A percentile compares a stretch with the other conserved stretches of the same genome.
phyloP scores from a whole-genome alignment of 495 filamentous ascomycete genomes.

The Neurospora pannonica region DNA sequence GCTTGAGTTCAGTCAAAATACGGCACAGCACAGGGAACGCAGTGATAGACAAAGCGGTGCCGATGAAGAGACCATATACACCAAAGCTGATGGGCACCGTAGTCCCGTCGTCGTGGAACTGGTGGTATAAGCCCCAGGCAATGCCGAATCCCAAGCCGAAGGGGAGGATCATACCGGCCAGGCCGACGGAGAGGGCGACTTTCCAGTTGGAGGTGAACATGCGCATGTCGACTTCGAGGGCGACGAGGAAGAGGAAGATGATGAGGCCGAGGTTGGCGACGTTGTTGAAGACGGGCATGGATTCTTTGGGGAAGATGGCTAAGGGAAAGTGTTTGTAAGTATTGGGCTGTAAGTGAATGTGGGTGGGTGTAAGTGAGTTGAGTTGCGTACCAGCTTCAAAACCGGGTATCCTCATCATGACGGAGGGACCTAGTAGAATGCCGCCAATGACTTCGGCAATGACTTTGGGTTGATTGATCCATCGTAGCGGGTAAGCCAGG shows the following conservation, averaged over 20 bases:
- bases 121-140: constrained; percentile 74
- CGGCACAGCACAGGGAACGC: constrained; percentile 94
- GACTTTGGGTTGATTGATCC: constrained; percentile 80
- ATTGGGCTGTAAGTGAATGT: too few relatives aligned
- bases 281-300: constrained; percentile 66
- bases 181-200: constrained; percentile 69
- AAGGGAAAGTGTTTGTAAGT: neutral
- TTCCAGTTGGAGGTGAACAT: constrained; percentile 81
- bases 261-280: constrained; percentile 86
- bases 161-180: constrained; percentile 79
- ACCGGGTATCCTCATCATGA: constrained; percentile 73
- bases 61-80: constrained; percentile 85
- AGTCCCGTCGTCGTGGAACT: constrained; percentile 61
- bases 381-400: constrained; percentile 59
- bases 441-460: constrained; percentile 95
- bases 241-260: constrained; percentile 87
- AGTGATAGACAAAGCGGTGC: constrained; percentile 90
- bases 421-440: constrained; percentile 80
- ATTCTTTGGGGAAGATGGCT: constrained; percentile 65
- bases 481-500: constrained; percentile 66
- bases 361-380: constrained; percentile 11
- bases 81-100: constrained; percentile 59
- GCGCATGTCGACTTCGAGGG: constrained; percentile 85
- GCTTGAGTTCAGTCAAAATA: constrained; percentile 86
- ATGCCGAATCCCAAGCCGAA: constrained; percentile 62